Conservation (phyloP, 768 basidiomycete species). For the Epithele typhae region DNA sequence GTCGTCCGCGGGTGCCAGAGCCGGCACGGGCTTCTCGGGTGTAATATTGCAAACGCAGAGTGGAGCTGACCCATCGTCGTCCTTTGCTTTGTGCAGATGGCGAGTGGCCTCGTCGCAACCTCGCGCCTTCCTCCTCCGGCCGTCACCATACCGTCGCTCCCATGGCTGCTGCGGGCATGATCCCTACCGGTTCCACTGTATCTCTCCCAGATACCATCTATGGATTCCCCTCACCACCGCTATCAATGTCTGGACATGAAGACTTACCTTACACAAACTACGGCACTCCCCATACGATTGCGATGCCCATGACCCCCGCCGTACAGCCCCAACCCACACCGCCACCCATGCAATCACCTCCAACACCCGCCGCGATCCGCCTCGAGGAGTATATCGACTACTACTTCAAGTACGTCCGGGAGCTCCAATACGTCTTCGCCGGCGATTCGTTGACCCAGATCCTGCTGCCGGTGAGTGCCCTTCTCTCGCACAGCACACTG, state of each 20-base stretch:
- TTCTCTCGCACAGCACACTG: too few relatives aligned
- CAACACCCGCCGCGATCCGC: constrained; percentile 38
- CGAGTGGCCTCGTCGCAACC: constrained; percentile 14
- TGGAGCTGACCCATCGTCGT: too few relatives aligned
- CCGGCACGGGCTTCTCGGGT: too few relatives aligned
- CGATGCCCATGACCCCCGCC: constrained; percentile 22
- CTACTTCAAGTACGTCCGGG: constrained; percentile 71
- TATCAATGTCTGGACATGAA: constrained; percentile 8
- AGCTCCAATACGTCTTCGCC: constrained; percentile 62
- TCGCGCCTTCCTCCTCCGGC: constrained; percentile 28
- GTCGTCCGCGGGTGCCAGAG: too few relatives aligned
- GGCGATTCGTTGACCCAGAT: constrained; percentile 58
- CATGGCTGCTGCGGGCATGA: constrained; percentile 37
- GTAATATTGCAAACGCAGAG: too few relatives aligned
- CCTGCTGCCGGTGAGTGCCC: constrained; percentile 55
- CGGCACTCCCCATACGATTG: constrained; percentile 13
- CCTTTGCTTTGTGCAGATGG: too few relatives aligned
- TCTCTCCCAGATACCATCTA: constrained; percentile 11
- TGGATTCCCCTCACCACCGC: constrained; percentile 6
- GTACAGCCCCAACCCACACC: constrained; percentile 3
- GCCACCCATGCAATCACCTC: background rate
- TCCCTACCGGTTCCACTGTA: constrained; percentile 21
- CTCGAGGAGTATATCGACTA: constrained; percentile 60
- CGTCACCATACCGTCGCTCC: constrained; percentile 3
- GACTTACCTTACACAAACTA: constrained; percentile 5